Evolutionary conservation across 495 filamentous ascomycete species (phyloP).

Genomic region (Hyaloscypha finlandica): DNA sequence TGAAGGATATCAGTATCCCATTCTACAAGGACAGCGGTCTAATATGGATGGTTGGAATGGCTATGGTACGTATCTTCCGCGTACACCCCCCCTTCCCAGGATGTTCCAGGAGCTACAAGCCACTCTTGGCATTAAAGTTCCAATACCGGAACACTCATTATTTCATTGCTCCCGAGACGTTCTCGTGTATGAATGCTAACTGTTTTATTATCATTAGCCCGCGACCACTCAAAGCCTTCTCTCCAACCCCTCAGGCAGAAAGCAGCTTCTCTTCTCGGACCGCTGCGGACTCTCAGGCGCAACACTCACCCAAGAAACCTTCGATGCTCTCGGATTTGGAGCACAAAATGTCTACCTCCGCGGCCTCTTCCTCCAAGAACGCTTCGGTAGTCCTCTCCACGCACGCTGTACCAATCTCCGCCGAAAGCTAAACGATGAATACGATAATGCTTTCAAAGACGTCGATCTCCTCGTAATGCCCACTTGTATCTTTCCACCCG

Average conservation of each 20-base stretch:
- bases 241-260: conserved; percentile 35
- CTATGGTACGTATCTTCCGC: conserved; percentile 6
- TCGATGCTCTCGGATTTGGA: conserved; percentile 38
- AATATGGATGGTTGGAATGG: conserved; percentile 48
- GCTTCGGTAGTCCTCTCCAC: conserved; percentile 35
- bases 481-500: conserved; percentile 44
- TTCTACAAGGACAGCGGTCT: conserved; percentile 48
- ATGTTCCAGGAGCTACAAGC: too few relatives aligned
- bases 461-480: conserved; percentile 53
- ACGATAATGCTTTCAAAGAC: conserved; percentile 44
- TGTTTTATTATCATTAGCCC: not conserved
- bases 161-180: too few relatives aligned
- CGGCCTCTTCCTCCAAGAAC: conserved; percentile 36
- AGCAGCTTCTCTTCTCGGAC: conserved; percentile 38
- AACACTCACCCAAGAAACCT: conserved; percentile 36
- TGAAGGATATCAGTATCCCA: conserved; percentile 54
- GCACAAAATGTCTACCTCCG: conserved; percentile 37
- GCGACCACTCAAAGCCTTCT: conserved; percentile 35
- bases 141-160: too few relatives aligned
- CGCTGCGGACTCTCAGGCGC: conserved; percentile 32
- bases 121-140: too few relatives aligned
- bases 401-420: conserved; percentile 40
- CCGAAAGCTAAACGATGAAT: conserved; percentile 44
- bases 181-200: too few relatives aligned
- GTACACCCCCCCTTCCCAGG: too few relatives aligned